Conservation (phyloP, 169 alveolate species). For the Amoebophrya sp. region DNA sequence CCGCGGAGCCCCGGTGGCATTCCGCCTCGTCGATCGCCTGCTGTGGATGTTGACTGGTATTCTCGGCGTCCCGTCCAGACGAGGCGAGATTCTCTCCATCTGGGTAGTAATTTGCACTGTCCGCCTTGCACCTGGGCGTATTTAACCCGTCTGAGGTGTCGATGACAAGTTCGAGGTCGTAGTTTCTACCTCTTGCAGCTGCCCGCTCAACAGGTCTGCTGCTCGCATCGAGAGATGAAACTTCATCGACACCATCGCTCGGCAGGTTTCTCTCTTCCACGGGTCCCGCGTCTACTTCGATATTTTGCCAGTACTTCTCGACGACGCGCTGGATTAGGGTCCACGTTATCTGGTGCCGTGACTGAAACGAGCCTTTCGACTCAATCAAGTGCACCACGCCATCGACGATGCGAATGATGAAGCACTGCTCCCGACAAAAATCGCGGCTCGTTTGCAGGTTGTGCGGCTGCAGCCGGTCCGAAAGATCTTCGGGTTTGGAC, state of each 20-base stretch:
- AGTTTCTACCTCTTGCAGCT: background rate
- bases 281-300: background rate
- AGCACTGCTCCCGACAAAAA: background rate
- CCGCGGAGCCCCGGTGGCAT: background rate
- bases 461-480: background rate
- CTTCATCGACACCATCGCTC: background rate
- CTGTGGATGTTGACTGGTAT: too few relatives aligned
- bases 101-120: background rate
- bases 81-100: too few relatives aligned
- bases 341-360: conserved; percentile 4
- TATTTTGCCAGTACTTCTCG: background rate
- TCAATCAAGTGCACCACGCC: background rate
- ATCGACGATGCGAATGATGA: background rate
- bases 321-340: background rate
- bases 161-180: background rate
- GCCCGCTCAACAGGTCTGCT: too few relatives aligned
- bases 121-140: background rate
- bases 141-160: background rate
- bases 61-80: too few relatives aligned
- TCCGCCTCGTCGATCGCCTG: background rate
- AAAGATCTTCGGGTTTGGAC: background rate
- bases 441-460: background rate
- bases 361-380: background rate
- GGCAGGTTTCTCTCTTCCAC: background rate
- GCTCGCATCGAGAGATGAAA: too few relatives aligned